Base-by-base conservation (phyloP, 768 basidiomycete species). In the Tephrocybe sp. region DNA sequence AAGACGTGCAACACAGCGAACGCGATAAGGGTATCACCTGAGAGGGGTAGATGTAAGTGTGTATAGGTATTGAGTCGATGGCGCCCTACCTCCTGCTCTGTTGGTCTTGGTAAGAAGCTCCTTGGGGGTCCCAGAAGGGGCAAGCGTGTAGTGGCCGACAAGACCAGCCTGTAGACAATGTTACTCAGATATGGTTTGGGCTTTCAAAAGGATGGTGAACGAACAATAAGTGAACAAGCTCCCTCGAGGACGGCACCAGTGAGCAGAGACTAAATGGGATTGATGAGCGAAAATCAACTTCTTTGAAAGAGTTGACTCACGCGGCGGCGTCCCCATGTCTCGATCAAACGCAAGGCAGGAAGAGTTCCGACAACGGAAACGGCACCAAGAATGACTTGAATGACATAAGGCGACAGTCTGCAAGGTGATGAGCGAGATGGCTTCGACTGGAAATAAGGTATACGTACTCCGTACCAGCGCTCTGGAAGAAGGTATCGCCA, bases 1-100 rank as follows among this genome's bases (percentile, higher is more conserved):
- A 84, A 81, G 23, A 91, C 85, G 45, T 90, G 88, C 21, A 90
- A 67, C n/a, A 90, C 78, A 0, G 86, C 89, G 58, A 90, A 90
- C 0, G 87, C 77, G 55, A 92, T 88, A 30, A 89, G 70, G 0
- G 77, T 75, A 50, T 85, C 79, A 38, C 87, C 86, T 76, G 17
- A 18, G 6, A 53, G 25, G 17, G 14, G 12, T 20, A 24, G 45
- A 21, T 30, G 12, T 42, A n/a, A 48, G 41, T 12, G 25, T 3
- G 8, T 39, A 11, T 32, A 30, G 28, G 15, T 36, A 5, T 17
- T 12, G 18, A 39, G 17, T 11, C 9, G 25, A 32, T 26, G 37
- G 10, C 4, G 18, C 45, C 64, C 49, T 41, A 69, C 75, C 77
- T 43, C 84, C 88, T 52, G 65, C 63, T 58, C 69, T 81, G 62